Conservation (phyloP, 768 basidiomycete genomes). For the Trametes maxima region DNA sequence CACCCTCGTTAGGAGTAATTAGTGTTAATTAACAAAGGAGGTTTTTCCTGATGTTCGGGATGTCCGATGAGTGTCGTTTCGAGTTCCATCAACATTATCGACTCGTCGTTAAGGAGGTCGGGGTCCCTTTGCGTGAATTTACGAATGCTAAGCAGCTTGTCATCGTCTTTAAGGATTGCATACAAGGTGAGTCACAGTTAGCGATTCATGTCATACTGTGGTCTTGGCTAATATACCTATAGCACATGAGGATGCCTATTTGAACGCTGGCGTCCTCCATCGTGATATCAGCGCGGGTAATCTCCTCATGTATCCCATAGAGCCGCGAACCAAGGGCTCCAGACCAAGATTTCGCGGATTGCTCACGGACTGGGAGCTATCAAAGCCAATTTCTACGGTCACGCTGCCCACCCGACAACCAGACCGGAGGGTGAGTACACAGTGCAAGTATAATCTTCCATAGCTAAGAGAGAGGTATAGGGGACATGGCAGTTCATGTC, state of each 20-base stretch:
- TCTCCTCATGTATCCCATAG: constrained; percentile 1
- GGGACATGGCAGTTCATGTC: constrained; percentile 30
- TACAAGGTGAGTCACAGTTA: not conserved
- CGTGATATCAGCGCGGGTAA: constrained; percentile 20
- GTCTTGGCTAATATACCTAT: no score
- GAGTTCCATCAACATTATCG: constrained; percentile 9
- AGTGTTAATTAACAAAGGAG: no score
- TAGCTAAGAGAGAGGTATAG: not conserved
- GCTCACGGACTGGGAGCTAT: constrained; percentile 11
- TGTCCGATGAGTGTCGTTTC: not conserved
- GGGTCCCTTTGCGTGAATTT: not conserved
- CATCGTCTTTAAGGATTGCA: not conserved
- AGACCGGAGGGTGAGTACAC: not conserved
- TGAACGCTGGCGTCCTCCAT: not conserved
- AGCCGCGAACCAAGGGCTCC: not conserved
- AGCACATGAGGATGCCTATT: constrained; percentile 15
- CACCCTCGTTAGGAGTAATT: no score
- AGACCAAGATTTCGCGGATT: not conserved
- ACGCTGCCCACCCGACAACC: not conserved
- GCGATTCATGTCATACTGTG: no score
- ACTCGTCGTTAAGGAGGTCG: constrained; percentile 10
- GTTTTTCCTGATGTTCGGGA: no score
- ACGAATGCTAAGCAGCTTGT: not conserved
- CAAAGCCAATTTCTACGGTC: not conserved
- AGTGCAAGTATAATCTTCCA: no score